Percentiles rank a stretch among this genome's conserved stretches.
phyloP scores from a whole-genome alignment of 192 early-diverging fungal species.

The Umbelopsis ramanniana region DNA sequence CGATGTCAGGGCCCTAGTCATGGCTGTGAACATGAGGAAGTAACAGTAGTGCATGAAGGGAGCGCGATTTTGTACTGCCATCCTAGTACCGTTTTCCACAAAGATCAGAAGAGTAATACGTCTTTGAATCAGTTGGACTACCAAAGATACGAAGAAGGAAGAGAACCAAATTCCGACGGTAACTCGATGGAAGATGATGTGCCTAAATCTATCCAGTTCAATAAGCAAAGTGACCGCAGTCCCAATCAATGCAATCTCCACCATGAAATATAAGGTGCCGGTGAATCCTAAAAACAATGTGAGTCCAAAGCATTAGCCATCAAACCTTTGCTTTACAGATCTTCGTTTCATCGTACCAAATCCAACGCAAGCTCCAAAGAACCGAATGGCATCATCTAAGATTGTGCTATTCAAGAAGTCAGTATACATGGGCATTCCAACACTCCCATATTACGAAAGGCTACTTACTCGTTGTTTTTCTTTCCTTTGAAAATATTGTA shows the following conservation, averaged over 20 bases:
- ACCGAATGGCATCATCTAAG: slow-evolving; percentile 43
- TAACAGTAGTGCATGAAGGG: slow-evolving; percentile 42
- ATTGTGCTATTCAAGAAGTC: slow-evolving; percentile 25
- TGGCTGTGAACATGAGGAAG: slow-evolving; percentile 45
- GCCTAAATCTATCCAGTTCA: slow-evolving; percentile 25
- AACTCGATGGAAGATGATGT: slow-evolving; percentile 26
- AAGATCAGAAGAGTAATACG: slow-evolving; percentile 38
- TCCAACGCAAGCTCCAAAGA: slow-evolving; percentile 38
- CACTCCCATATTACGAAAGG: neutral
- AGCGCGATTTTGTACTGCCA: slow-evolving; percentile 31
- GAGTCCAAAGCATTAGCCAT: neutral
- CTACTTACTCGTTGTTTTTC: slow-evolving; percentile 38
- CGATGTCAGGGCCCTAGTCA: slow-evolving; percentile 41
- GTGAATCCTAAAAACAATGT: slow-evolving; percentile 30
- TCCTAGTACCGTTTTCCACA: slow-evolving; percentile 22
- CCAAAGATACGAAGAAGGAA: slow-evolving; percentile 39
- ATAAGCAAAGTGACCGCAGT: slow-evolving; percentile 23
- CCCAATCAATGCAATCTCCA: slow-evolving; percentile 40
- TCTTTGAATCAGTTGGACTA: slow-evolving; percentile 39
- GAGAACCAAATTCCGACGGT: slow-evolving; percentile 39
- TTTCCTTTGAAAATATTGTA: slow-evolving; percentile 44
- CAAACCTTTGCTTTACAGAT: neutral
- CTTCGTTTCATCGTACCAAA: slow-evolving; percentile 27
- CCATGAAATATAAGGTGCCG: slow-evolving; percentile 41
- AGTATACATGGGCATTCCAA: neutral